Evolutionary conservation across 176 grass and related monocot genomes (phyloP).

Genomic region (Triticum turgidum): DNA sequence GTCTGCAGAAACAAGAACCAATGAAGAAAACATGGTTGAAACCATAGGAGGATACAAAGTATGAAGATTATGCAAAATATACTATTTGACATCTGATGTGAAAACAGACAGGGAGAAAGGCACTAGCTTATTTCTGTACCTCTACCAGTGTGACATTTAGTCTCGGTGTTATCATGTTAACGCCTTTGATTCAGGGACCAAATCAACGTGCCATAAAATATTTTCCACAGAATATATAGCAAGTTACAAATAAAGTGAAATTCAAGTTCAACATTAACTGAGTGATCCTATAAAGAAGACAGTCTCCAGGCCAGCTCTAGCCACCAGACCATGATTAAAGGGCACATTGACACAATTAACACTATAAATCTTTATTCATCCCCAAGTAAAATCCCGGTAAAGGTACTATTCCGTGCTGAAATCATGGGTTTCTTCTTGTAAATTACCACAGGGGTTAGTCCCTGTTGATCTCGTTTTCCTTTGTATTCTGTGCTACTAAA

Average conservation of each 20-base stretch:
- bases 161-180: background rate
- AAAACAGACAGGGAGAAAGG: background rate
- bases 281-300: background rate
- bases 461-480: too few relatives aligned
- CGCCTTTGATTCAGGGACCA: background rate
- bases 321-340: background rate
- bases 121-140: background rate
- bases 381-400: background rate
- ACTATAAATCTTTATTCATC: background rate
- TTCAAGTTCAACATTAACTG: background rate
- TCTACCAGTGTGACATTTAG: background rate
- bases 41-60: background rate
- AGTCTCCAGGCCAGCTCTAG: background rate
- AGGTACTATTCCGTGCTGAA: background rate
- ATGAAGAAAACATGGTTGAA: background rate
- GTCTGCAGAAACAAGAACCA: background rate
- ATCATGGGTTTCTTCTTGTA: too few relatives aligned
- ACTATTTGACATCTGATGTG: background rate
- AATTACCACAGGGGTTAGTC: too few relatives aligned
- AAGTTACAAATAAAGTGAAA: background rate
- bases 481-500: background rate
- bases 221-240: background rate
- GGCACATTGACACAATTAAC: too few relatives aligned
- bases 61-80: background rate
- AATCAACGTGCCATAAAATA: background rate